These are phyloP conservation scores for Lactarius tabidus DNA, from an alignment of 768 basidiomycete species.

Conservation along the genomic window DNA sequence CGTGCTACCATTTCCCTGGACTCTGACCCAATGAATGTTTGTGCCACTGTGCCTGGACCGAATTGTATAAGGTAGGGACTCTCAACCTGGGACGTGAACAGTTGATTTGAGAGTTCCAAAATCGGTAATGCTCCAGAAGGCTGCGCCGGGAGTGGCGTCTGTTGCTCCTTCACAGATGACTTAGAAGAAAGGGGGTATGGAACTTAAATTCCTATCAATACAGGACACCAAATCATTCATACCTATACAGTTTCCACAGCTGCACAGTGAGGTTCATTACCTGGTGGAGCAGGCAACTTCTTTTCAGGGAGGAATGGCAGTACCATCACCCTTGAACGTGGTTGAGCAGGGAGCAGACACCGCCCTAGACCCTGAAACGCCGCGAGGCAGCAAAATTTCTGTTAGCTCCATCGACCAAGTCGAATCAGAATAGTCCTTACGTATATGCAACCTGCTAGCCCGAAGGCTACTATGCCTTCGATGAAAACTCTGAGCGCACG, in stretches of 20 bases:
- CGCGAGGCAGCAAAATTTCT: neutral
- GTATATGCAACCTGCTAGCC: constrained; percentile 6
- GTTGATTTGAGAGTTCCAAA: neutral
- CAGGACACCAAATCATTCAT: neutral
- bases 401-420: neutral
- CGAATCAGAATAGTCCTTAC: neutral
- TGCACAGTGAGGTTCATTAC: neutral
- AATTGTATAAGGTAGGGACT: neutral
- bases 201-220: neutral
- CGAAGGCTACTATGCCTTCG: constrained; percentile 17
- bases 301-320: constrained; percentile 7
- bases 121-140: neutral
- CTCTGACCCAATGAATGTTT: neutral
- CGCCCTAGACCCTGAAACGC: constrained; percentile 11
- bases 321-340: neutral
- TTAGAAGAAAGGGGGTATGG: neutral
- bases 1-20: neutral
- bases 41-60: neutral
- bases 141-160: neutral
- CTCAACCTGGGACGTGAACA: neutral
- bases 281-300: neutral
- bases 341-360: constrained; percentile 3
- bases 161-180: neutral
- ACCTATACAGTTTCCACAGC: constrained; percentile 4
- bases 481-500: constrained; percentile 13